Evolutionary conservation across 192 early-diverging fungal genomes (phyloP).

Genomic region (Linnemannia zychae): DNA sequence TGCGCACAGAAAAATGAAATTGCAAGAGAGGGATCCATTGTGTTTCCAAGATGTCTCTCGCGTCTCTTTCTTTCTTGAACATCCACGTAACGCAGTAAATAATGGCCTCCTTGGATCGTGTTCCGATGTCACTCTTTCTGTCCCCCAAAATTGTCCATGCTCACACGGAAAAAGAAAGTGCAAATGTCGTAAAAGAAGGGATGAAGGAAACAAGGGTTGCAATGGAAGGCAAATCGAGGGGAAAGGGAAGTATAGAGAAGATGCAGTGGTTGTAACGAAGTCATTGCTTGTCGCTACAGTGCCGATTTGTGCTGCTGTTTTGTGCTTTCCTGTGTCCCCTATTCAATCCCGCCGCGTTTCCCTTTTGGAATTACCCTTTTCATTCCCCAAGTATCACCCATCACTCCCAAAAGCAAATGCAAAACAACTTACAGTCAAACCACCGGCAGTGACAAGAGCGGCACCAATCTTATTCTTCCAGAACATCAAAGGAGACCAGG

Average conservation of each 20-base stretch:
- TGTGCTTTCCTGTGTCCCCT: neutral
- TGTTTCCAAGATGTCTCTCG: too few species aligned
- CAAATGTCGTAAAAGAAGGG: neutral
- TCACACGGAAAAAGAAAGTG: neutral
- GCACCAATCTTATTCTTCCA: slow-evolving; percentile 41
- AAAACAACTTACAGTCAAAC: slow-evolving; percentile 36
- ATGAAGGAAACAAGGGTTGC: neutral
- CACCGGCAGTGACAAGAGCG: slow-evolving; percentile 34
- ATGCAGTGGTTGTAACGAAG: neutral
- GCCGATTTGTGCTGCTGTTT: neutral
- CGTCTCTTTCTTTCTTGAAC: neutral
- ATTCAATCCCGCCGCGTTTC: neutral
- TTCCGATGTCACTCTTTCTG: neutral
- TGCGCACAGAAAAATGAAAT: neutral
- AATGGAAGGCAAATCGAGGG: neutral
- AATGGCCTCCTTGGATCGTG: neutral
- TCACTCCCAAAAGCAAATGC: neutral
- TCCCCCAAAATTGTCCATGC: neutral
- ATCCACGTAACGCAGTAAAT: neutral
- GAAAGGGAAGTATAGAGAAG: neutral
- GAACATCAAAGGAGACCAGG: slow-evolving; percentile 47
- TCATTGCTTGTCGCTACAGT: neutral
- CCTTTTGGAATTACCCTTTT: too few species aligned
- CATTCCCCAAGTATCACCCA: too few species aligned
- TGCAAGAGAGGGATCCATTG: too few species aligned